Evolutionary conservation across 148 eudicot species (phyloP), one percentile per base, ranked within the genome.

Genomic region (Chenopodium berlandieri): DNA sequence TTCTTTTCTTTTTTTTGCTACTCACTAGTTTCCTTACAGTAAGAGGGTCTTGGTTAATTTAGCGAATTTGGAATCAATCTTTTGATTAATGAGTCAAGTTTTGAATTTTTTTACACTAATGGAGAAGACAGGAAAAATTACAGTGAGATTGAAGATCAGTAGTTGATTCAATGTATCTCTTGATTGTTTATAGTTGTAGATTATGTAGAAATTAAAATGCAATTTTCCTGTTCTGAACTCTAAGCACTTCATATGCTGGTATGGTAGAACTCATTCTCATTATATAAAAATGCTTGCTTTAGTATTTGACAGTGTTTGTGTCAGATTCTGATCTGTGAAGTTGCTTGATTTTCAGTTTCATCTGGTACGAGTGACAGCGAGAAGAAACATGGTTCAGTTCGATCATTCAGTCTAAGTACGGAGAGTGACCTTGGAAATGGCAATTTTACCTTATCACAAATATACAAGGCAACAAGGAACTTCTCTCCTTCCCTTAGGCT

Each of bases 401-500:
- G 60, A 32, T 84, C 91, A 71, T 79, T 84, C 85, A 78, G 64
- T 75, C 88, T 89, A 73, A 80, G 81, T 16, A 83, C 40, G 48
- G 63, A 80, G 37, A 78, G 84, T 31, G 88, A 87, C 70, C 88
- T 84, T 17, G 90, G 90, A 77, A 86, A 81, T 81, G 58, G 73
- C 4, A 91, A 85, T 66, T 90, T 93, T 75, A 93, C 90, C 83
- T 79, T 95, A 84, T 85, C 81, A 20, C 88, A 91, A 65, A 91
- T 95, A 82, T 80, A 77, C 81, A 92, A 85, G 86, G 98, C 93
- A 65, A 95, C 98, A 14, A 85, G 76, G 32, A 90, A 91, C 69
- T 93, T 95, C 75, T 92, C 96, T 31, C 96, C 97, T 7, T 76
- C 87, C 46, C 86, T 87, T 14, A 93, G 91, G 88, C 86, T 95